Conservation (phyloP, 345 rosid genomes). For the Murraya paniculata region DNA sequence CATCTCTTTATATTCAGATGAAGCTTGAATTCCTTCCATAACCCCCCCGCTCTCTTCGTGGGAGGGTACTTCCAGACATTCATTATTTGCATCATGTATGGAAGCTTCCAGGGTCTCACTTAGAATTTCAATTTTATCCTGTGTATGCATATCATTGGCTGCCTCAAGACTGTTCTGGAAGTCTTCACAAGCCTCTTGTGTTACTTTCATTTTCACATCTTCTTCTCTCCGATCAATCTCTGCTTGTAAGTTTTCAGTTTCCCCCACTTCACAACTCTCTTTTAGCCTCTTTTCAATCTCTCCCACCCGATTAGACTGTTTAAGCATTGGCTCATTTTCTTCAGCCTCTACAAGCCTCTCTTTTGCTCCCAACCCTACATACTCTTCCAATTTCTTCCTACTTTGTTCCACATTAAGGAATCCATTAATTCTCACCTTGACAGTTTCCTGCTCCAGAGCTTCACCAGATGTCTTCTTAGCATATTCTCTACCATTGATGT, state of each 20-base stretch:
- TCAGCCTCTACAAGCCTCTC: conserved; percentile 11
- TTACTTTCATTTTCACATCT: conserved; percentile 25
- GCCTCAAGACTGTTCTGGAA: conserved; percentile 19
- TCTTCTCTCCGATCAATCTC: conserved; percentile 35
- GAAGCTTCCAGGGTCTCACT: conserved; percentile 27
- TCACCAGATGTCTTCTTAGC: conserved; percentile 8
- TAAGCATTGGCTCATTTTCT: conserved; percentile 16
- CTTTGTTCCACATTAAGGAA: conserved; percentile 19
- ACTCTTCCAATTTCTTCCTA: conserved; percentile 12
- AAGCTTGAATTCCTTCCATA: conserved; percentile 29
- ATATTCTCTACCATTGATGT: conserved; percentile 11
- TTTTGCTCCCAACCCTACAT: conserved; percentile 11
- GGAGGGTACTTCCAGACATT: conserved; percentile 20
- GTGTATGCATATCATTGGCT: conserved; percentile 22
- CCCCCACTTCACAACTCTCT: conserved; percentile 30
- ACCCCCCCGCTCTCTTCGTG: conserved; percentile 25
- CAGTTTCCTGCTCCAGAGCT: conserved; percentile 19
- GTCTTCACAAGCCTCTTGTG: conserved; percentile 26
- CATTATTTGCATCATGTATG: conserved; percentile 21
- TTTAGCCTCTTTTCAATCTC: conserved; percentile 30
- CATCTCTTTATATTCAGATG: conserved; percentile 31
- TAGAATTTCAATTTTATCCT: conserved; percentile 18
- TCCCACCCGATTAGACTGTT: conserved; percentile 11
- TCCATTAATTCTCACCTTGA: conserved; percentile 13
- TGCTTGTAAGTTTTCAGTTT: conserved; percentile 29